Evolutionary conservation across 257 asterid genomes (phyloP), one percentile per base, ranked within the genome.

Genomic region (Fraxinus pennsylvanica): DNA sequence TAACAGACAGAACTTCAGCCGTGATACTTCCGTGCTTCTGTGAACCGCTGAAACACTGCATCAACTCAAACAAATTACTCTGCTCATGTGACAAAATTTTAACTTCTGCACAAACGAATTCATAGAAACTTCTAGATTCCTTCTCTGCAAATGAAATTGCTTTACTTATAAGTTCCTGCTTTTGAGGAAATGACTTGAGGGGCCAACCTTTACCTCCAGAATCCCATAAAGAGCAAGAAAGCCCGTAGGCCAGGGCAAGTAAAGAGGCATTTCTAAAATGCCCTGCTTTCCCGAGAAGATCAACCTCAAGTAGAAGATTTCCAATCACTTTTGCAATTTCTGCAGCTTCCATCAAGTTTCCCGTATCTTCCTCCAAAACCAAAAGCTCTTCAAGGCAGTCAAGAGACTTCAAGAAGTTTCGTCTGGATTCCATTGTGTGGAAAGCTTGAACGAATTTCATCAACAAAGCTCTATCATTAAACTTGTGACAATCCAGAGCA

Each of bases 331-430:
- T 76, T 0, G 93, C 97, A 72, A 90, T 85, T 57, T 85, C 87
- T 8, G 88, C 92, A 74, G 95, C 97, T 81, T 88, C 91, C 21
- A 6, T 9, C 75, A 87, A 90, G 78, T 91, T 87, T 32, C 89
- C 87, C 0, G 74, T 82, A 81, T 88, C 94, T 77, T 86, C 88
- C 81, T 90, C 91, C 80, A 91, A 65, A 59, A 71, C 9, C 65
- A 88, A 30, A 67, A 90, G 87, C 85, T 87, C 95, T 14, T 81
- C 85, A 33, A 90, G 79, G 77, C 90, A 86, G 21, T 80, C 83
- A 36, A 63, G 22, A 2, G 84, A 76, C 73, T 78, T 90, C 82
- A 91, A 82, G 74, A 91, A 85, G 72, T 21, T 78, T 32, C 92
- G 91, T 80, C 75, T 87, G 33, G 77, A 77, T 19, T 85, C 88